phyloP scores from a whole-genome alignment of 805 yeast species.

The Candida endomychidarum region DNA sequence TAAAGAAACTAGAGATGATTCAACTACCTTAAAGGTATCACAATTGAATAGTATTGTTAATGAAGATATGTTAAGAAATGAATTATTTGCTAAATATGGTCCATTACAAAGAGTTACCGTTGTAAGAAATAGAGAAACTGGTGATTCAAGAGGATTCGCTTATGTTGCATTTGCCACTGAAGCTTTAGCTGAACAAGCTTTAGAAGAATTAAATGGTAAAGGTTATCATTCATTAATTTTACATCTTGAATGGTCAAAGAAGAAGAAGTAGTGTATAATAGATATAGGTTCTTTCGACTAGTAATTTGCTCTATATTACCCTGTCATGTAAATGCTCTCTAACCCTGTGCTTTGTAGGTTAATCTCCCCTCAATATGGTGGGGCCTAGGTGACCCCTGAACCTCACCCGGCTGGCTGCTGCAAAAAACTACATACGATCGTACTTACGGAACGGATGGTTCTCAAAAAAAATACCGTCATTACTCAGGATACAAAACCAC shows the following conservation, averaged over 20 bases:
- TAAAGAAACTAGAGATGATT: conserved; percentile 66
- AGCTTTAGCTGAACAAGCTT: conserved; percentile 71
- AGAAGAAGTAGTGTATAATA: conserved; percentile 32
- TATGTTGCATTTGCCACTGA: conserved; percentile 79
- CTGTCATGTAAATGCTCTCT: too few relatives aligned
- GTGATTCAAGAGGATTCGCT: conserved; percentile 93
- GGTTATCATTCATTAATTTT: conserved; percentile 88
- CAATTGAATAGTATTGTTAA: conserved; percentile 84
- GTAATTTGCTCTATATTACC: too few relatives aligned
- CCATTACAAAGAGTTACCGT: conserved; percentile 73
- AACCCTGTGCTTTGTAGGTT: too few relatives aligned
- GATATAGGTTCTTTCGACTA: too few relatives aligned
- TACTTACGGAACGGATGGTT: too few relatives aligned
- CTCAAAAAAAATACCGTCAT: too few relatives aligned
- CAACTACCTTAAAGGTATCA: conserved; percentile 83
- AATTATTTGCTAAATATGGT: conserved; percentile 68
- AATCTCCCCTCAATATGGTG: too few relatives aligned
- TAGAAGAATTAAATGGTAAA: conserved; percentile 76
- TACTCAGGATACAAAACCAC: too few relatives aligned
- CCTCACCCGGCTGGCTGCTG: too few relatives aligned
- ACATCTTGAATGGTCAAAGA: conserved; percentile 48
- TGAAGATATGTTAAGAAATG: conserved; percentile 75
- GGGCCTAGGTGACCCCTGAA: too few relatives aligned
- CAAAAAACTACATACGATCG: too few relatives aligned
- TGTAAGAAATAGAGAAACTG: conserved; percentile 89